phyloP scores from a whole-genome alignment of 176 grass and related monocot genomes.

The Canna indica region DNA sequence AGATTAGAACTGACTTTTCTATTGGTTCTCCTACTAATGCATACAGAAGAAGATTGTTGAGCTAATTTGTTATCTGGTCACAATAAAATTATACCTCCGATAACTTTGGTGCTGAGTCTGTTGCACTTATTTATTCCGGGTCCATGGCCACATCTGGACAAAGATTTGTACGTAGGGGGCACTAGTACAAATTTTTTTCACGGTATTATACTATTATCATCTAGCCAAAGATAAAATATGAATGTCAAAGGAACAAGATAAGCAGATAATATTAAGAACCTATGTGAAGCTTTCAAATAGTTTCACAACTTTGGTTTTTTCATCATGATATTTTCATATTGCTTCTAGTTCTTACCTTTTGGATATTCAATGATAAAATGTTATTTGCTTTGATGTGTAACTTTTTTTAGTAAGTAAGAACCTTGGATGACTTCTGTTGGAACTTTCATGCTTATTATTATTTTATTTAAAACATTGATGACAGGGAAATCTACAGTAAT shows the following conservation, averaged over 20 bases:
- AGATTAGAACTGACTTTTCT: neutral
- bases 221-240: neutral
- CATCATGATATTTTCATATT: neutral
- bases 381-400: neutral
- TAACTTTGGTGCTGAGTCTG: neutral
- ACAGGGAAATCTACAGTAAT: constrained; percentile 13
- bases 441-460: neutral
- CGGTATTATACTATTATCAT: neutral
- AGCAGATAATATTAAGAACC: neutral
- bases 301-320: neutral
- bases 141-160: neutral
- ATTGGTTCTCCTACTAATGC: neutral
- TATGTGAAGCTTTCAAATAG: neutral
- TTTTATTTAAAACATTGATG: constrained; percentile 4
- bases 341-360: neutral
- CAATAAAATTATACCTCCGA: neutral
- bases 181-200: neutral
- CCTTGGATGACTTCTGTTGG: neutral
- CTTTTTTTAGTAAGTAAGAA: neutral
- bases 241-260: neutral
- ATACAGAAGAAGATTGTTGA: neutral
- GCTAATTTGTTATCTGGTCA: neutral
- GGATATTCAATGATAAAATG: neutral
- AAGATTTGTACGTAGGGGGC: neutral
- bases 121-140: neutral